Evolutionary conservation across 345 rosid genomes (phyloP).

Genomic region (Eutrema japonicum): DNA sequence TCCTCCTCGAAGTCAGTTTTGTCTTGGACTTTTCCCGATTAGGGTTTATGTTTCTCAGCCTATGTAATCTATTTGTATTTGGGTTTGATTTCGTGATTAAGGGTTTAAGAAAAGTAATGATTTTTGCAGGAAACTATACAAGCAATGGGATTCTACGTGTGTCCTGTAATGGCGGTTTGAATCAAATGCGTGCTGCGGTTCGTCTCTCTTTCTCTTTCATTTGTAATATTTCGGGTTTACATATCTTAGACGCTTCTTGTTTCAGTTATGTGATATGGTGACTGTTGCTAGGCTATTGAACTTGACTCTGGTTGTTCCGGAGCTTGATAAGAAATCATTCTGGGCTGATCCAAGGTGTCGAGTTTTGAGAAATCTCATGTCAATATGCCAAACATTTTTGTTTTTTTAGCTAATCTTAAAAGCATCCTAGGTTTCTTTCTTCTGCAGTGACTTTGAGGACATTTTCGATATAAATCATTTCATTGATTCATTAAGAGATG

Average conservation of each 20-base stretch:
- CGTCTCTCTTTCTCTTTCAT: conserved; percentile 31
- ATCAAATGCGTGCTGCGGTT: conserved; percentile 96
- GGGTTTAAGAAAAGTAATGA: conserved; percentile 9
- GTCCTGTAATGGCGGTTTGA: conserved; percentile 91
- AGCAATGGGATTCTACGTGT: conserved; percentile 79
- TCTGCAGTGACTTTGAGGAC: conserved; percentile 87
- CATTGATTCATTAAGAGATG: conserved; percentile 85
- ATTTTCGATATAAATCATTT: conserved; percentile 83
- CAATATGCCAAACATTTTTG: too few species aligned
- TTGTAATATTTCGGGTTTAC: neutral
- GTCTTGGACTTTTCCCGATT: neutral
- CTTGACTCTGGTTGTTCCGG: conserved; percentile 90
- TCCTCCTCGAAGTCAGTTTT: conserved; percentile 56
- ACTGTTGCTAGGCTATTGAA: conserved; percentile 80
- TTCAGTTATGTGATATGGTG: conserved; percentile 93
- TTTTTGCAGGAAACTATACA: conserved; percentile 65
- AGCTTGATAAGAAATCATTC: conserved; percentile 93
- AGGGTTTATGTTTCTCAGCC: neutral
- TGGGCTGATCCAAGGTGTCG: conserved; percentile 84
- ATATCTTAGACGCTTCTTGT: neutral
- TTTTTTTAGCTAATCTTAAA: too few species aligned
- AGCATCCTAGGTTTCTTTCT: conserved; percentile 3
- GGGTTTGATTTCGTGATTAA: conserved; percentile 1
- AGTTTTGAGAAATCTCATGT: too few species aligned
- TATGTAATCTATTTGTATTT: neutral